Base-by-base conservation (phyloP, 805 yeast species). In the Phaffomyces antillensis region DNA sequence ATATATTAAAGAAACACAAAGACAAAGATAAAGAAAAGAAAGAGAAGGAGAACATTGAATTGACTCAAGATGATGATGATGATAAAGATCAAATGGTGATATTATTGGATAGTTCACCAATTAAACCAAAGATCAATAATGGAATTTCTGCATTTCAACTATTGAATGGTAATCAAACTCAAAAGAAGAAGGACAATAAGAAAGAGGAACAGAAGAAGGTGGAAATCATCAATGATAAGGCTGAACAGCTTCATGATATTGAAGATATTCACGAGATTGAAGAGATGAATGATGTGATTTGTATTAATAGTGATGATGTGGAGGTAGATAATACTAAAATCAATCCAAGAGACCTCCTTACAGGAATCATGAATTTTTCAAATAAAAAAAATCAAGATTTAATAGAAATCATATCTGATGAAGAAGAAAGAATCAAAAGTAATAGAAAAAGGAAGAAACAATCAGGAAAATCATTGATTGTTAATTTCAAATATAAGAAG, bases 401-500 rank as follows among this genome's bases (percentile, higher is more conserved):
- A 10, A 50, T 52, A 6, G 55, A 50, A 37, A 30, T 54, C n/a
- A 18, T 46, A 3, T 48, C 53, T 25, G 51, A 52, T 20, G 52
- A 46, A 5, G 50, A 48, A 18, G 20, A 15, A 4, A 41, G 11
- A 4, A 26, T 35, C 3, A 41, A 33, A 10, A 10, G 26, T 11
- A 40, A 20, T 20, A 20, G 37, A 32, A 32, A 13, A 37, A 34
- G 40, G n/a, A 47, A 45, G 23, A 42, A 37, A 12, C 31, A 25
- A 23, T n/a, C 34, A 31, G 32, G 31, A 16, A 11, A 25, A 33
- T n/a, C 28, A 16, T 17, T 51, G 23, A 20, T 51, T 3, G 48
- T 54, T 4, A 41, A 43, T 3, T 48, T 54, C 43, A 54, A 52
- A 32, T 54, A 54, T 24, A 53, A 51, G 26, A 47, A 55, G 17